These are phyloP conservation scores for Lepidium aucheri DNA, from an alignment of 345 rosid genomes.

Conservation along the genomic window DNA sequence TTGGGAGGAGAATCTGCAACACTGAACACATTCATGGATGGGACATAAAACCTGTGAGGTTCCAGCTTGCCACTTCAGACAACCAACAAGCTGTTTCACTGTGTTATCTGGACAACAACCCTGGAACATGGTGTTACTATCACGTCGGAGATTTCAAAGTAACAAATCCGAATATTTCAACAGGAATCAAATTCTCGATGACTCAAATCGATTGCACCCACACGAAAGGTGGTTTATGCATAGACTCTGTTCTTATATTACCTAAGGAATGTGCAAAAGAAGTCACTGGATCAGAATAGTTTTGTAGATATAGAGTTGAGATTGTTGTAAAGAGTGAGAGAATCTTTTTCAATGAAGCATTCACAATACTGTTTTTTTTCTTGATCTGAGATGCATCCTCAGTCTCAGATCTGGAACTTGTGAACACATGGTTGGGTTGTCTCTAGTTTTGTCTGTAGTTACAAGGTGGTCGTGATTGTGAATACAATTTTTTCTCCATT, in stretches of 20 bases:
- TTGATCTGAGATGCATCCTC: neutral
- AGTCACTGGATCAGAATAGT: conserved; percentile 8
- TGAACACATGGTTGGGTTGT: conserved; percentile 21
- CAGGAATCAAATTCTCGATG: conserved; percentile 55
- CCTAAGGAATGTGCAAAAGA: conserved; percentile 42
- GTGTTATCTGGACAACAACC: conserved; percentile 43
- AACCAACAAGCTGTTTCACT: conserved; percentile 53
- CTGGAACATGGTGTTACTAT: conserved; percentile 64
- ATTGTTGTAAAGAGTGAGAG: conserved; percentile 17
- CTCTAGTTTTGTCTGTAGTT: conserved; percentile 18
- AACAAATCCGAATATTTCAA: conserved; percentile 10
- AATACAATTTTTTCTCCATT: neutral
- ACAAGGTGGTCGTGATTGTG: conserved; percentile 10
- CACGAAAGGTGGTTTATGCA: conserved; percentile 85
- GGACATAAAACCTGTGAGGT: conserved; percentile 75
- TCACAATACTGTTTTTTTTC: neutral
- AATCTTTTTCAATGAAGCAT: neutral
- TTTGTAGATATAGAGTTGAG: conserved; percentile 19
- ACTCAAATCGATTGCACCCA: conserved; percentile 94
- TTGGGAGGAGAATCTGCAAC: conserved; percentile 67
- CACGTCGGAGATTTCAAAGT: conserved; percentile 76
- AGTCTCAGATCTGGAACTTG: conserved; percentile 15
- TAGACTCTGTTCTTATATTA: conserved; percentile 57
- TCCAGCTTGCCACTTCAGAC: conserved; percentile 67
- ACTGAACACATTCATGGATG: conserved; percentile 80